phyloP scores from a whole-genome alignment of 345 rosid genomes.

The Syzygium jambos region DNA sequence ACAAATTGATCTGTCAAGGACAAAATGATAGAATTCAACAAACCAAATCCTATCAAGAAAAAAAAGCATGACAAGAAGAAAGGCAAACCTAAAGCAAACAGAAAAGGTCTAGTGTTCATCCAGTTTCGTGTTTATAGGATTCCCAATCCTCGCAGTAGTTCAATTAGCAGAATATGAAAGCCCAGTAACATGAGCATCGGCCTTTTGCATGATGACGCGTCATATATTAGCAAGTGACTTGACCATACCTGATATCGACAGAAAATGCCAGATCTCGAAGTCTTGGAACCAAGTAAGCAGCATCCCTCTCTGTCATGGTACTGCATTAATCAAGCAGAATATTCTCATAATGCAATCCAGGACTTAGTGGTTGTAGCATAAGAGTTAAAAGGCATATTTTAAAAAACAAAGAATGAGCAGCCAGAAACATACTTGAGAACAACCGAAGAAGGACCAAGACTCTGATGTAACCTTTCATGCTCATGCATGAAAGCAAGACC shows the following conservation, averaged over 20 bases:
- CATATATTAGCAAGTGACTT: neutral
- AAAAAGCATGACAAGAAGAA: neutral
- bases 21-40: neutral
- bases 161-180: neutral
- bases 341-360: neutral
- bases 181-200: neutral
- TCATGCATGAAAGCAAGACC: conserved; percentile 88
- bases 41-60: neutral
- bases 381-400: neutral
- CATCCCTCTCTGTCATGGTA: conserved; percentile 71
- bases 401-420: neutral
- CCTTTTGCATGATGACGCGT: neutral
- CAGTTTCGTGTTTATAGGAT: neutral
- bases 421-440: conserved; percentile 59
- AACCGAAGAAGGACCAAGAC: conserved; percentile 92
- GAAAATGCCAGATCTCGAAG: conserved; percentile 89
- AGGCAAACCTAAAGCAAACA: neutral
- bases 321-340: conserved; percentile 20
- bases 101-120: neutral
- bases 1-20: neutral
- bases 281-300: conserved; percentile 62
- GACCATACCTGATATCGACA: conserved; percentile 26
- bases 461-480: conserved; percentile 87
- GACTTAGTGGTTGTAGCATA: neutral
- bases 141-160: neutral